Evolutionary conservation across 2,329 filamentous ascomycete species (phyloP).

Genomic region (Cladophialophora chaetospira): DNA sequence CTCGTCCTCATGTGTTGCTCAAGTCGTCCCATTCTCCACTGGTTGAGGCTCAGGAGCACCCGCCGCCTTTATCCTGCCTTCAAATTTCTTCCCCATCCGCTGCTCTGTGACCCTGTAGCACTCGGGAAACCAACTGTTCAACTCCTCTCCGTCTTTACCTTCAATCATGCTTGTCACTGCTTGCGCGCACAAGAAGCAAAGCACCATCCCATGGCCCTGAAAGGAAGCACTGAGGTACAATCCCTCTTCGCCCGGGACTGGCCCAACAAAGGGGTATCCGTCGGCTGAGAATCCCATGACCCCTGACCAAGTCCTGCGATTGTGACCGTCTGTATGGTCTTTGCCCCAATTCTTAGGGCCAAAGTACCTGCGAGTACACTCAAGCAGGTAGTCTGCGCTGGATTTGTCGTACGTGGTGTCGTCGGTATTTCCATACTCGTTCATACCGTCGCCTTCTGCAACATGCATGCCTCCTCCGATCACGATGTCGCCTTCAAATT

Average conservation of each 20-base stretch:
- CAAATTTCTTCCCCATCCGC: slow-evolving; percentile 26
- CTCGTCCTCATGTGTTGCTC: background rate
- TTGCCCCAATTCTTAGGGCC: slow-evolving; percentile 48
- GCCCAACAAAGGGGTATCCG: slow-evolving; percentile 56
- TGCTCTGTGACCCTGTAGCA: slow-evolving; percentile 26
- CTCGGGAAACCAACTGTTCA: slow-evolving; percentile 28
- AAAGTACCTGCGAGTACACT: slow-evolving; percentile 37
- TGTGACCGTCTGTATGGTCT: slow-evolving; percentile 43
- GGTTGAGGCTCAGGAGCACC: slow-evolving; percentile 14
- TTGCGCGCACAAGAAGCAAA: slow-evolving; percentile 29
- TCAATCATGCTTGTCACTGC: slow-evolving; percentile 27
- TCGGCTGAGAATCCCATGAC: slow-evolving; percentile 61
- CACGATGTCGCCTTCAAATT: slow-evolving; percentile 39
- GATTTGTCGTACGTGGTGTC: slow-evolving; percentile 33
- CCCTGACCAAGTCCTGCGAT: slow-evolving; percentile 56
- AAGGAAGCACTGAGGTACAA: slow-evolving; percentile 29
- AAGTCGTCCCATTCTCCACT: background rate
- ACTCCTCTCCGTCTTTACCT: slow-evolving; percentile 7
- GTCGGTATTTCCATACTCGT: slow-evolving; percentile 35
- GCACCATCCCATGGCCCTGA: slow-evolving; percentile 33
- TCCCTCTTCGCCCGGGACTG: slow-evolving; percentile 42
- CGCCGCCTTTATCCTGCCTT: slow-evolving; percentile 10
- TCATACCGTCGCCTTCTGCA: slow-evolving; percentile 15
- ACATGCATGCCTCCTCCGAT: slow-evolving; percentile 32
- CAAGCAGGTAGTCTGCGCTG: slow-evolving; percentile 34